phyloP scores from a whole-genome alignment of 2,329 filamentous ascomycete genomes.

The Myriosclerotinia scirpicola region DNA sequence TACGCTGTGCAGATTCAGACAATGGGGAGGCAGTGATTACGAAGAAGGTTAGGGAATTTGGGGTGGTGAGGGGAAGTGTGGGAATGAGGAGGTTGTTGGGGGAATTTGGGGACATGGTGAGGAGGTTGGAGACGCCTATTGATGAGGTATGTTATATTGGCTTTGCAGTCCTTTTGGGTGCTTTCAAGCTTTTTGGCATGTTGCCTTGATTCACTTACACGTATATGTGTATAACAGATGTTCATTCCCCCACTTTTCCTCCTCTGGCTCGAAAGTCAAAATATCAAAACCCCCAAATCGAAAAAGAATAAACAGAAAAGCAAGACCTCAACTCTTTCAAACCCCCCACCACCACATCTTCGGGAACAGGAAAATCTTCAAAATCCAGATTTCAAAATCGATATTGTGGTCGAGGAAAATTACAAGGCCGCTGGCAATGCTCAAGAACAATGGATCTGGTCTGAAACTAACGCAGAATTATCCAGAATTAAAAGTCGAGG shows the following conservation, averaged over 20 bases:
- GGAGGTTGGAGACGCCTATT: background rate
- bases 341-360: background rate
- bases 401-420: no score
- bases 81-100: background rate
- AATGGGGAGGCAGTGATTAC: no score
- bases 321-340: background rate
- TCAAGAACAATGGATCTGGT: no score
- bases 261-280: background rate
- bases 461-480: no score
- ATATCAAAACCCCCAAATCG: background rate
- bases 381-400: no score
- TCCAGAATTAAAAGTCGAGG: no score
- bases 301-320: no score
- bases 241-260: background rate
- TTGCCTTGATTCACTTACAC: background rate
- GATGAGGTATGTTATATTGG: background rate
- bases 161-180: background rate
- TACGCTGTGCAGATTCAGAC: background rate
- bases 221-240: background rate
- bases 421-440: no score
- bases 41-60: background rate
- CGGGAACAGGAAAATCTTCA: no score
- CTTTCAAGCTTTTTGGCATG: background rate
- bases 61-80: background rate
- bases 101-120: background rate